Base-by-base conservation (phyloP, 306 rosid species). In the Cyclanthera cordifolia region DNA sequence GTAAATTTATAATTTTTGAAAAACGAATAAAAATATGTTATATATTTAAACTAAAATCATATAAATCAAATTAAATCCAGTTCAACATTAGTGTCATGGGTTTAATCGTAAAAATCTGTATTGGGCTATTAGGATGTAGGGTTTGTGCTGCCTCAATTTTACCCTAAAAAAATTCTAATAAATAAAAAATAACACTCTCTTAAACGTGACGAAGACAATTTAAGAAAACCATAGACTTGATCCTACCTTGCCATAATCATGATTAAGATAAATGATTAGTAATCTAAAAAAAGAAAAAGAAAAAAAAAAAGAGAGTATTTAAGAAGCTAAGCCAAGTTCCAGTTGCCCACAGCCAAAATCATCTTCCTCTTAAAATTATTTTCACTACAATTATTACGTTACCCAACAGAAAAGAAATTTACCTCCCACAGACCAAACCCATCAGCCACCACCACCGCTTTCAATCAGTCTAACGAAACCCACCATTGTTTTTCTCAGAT, bases 401-500 rank as follows among this genome's bases (percentile, higher is more conserved):
- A 7, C 64, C 43, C 37, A 15, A 46, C n/a, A 46, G 56, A 59
- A 20, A 37, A 61, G 28, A 61, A 39, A 37, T 19, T 34, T n/a
- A 5, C 20, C 50, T 5, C 50, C 68, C 11, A 39, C 50, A 37
- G 19, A 17, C 5, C 70, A 20, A 16, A 37, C 51, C 43, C 60
- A 34, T 23, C 23, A 32, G 6, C 30, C 65, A 15, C 84, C 77
- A 82, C 67, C n/a, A n/a, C n/a, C n/a, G n/a, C 37, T 32, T 32
- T 32, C 5, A 32, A 32, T 32, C 37, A 32, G 4, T 43, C 37
- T 23, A 65, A 4, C 55, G 53, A 65, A 65, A 65, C 70, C 71
- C 54, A 64, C 71, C 71, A 23, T 25, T 47, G 37, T 45, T 46
- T 46, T 54, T 66, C 54, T 54, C 75, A 75, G 90, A 82, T 86